Evolutionary conservation across 2,329 filamentous ascomycete genomes (phyloP), one percentile per base, ranked within the genome.

Genomic region (Stemphylium lycopersici): DNA sequence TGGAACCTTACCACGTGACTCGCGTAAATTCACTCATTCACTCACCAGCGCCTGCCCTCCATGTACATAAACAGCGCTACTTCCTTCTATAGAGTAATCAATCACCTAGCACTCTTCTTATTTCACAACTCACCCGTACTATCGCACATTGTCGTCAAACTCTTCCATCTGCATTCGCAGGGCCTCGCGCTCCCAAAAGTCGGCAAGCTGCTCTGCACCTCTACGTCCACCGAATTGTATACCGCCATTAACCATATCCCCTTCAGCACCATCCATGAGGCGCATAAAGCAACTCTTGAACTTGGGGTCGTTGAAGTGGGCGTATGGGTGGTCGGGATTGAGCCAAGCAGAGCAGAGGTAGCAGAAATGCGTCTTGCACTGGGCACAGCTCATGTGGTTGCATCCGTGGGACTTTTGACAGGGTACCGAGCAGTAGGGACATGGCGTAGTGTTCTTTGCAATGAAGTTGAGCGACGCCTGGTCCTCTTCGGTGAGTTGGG

Each of bases 281-380:
- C 91, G 87, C 81, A 90, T 89, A 68, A 89, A 96, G 71, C 95
- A 99, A 0, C 55, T 56, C 10, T 80, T 79, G 1, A 86, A 90
- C 13, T 83, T 80, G 46, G 79, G 76, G 24, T 85, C 82, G 70
- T 96, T 96, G 79, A 93, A 99, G 74, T 99, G 95, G 49, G 83
- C 78, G 70, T 98, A 98, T 1, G 93, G 93, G 64, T 96, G 95
- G 15, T 79, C 81, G 0, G 90, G 85, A 51, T 88, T 84, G 37
- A 99, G 82, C 90, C 91, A 98, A n/a, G 87, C 83, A 0, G 89
- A 89, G 71, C 95, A 98, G 1, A 98, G 83, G 65, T 98, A 98
- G 78, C 95, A 99, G 73, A 97, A 98, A 74, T 98, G 93, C 2
- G 91, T 90, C 46, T 88, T 83, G 79, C 95, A 99, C 60, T 90